phyloP scores from a whole-genome alignment of 139 green algal genomes.

The Tetradesmus lagerheimii region DNA sequence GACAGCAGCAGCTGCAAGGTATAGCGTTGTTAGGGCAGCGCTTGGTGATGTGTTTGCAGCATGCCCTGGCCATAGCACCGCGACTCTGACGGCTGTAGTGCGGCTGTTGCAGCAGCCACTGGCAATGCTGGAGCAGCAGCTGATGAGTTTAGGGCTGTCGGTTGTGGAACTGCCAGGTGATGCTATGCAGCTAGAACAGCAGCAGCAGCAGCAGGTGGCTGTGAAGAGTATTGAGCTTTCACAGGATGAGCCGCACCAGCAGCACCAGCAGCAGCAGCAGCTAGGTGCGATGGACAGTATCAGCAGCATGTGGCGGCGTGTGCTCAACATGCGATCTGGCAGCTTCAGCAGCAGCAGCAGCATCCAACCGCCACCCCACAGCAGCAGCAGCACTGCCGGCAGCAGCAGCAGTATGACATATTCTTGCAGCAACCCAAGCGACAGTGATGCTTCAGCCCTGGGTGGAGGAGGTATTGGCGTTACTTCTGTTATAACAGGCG shows the following conservation, averaged over 20 bases:
- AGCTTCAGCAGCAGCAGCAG: neutral
- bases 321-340: neutral
- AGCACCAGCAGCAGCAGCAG: neutral
- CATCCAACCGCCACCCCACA: neutral
- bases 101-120: neutral
- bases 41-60: slow-evolving; percentile 6
- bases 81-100: neutral
- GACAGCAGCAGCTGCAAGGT: neutral
- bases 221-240: neutral
- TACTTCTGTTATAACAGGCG: neutral
- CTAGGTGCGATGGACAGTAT: neutral
- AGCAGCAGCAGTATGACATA: neutral
- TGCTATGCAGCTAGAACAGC: neutral
- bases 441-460: neutral
- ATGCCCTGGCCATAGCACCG: neutral
- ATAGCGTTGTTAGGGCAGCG: neutral
- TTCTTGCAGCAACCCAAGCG: neutral
- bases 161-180: neutral
- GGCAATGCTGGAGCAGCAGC: neutral
- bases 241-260: neutral
- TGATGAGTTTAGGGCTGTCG: neutral
- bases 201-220: neutral
- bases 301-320: neutral
- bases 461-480: neutral
- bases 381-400: neutral